phyloP scores from a whole-genome alignment of 202 grass and related monocot species.

The Bolboschoenoplectus hybrid region DNA sequence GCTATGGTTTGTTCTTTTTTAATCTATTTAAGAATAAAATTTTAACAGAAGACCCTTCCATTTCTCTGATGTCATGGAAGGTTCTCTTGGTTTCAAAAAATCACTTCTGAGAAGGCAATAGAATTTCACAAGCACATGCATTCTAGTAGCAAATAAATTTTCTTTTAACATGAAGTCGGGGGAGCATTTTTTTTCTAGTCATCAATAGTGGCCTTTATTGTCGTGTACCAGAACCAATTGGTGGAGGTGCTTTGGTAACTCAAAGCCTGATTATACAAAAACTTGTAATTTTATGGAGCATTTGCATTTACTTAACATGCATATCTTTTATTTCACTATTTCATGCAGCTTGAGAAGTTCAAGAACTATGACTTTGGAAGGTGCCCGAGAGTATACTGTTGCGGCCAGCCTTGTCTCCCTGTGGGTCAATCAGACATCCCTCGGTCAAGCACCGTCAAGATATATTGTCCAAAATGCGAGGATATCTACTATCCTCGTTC shows the following conservation, averaged over 20 bases:
- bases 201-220: not conserved
- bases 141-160: conserved; percentile 17
- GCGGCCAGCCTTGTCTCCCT: conserved; percentile 85
- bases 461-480: conserved; percentile 96
- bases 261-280: not conserved
- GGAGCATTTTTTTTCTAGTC: not conserved
- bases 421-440: conserved; percentile 92
- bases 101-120: not conserved
- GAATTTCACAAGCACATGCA: not conserved
- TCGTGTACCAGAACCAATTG: not conserved
- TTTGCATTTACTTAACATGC: conserved; percentile 23
- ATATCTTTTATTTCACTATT: conserved; percentile 23
- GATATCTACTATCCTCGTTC: conserved; percentile 91
- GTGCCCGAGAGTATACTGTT: conserved; percentile 90
- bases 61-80: not conserved
- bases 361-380: conserved; percentile 97
- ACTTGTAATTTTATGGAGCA: not conserved
- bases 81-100: conserved; percentile 28
- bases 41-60: conserved; percentile 15
- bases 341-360: conserved; percentile 78
- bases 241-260: conserved; percentile 2
- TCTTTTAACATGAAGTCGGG: not conserved
- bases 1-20: conserved; percentile 62
- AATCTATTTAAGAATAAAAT: conserved; percentile 15
- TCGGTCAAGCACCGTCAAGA: conserved; percentile 88